Evolutionary conservation across 2,329 filamentous ascomycete genomes (phyloP), one percentile per base, ranked within the genome.

Genomic region (Metarhizium anisopliae): DNA sequence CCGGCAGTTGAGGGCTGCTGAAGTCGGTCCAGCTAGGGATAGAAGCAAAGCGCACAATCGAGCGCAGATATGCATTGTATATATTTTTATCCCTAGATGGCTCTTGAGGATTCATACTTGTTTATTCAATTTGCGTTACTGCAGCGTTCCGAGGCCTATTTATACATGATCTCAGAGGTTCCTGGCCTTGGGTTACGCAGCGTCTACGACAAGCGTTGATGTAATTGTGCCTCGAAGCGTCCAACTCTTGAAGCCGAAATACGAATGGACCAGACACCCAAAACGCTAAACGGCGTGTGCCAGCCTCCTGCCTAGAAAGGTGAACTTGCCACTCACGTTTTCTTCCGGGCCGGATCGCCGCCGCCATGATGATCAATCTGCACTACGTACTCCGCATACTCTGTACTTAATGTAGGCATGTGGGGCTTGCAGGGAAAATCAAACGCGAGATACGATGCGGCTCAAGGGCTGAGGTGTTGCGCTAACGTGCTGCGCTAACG

Each of bases 1-100:
- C 1, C 65, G 63, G 53, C 66, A 70, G 51, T 62, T 61, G 0
- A 70, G 62, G 18, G 55, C 42, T 0, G 61, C 59, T 32, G 6
- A 43, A 29, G 52, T 47, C 7, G 60, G n/a, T 0, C 50, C 47
- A 2, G 25, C 29, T 6, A 56, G 55, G 45, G 43, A 30, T 40
- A 45, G 52, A 11, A 57, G 42, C 20, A 49, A 42, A 42, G 16
- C 50, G 50, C n/a, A 52, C 6, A 57, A 50, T 4, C 7, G 30
- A 35, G 45, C 52, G 42, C 32, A 25, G 18, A n/a, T 20, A 38
- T 51, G 49, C 50, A 56, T 52, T 6, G 42, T 56, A 40, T 32
- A 20, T 30, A 25, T 30, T 11, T 6, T 32, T 42, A 2, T 4
- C 11, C 20, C 20, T 8, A 11, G 20, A 11, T 49, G 20, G 13